Percentiles rank a stretch among this genome's conserved stretches.
phyloP scores from a whole-genome alignment of 306 rosid genomes.

The Gastrolobium bilobum region DNA sequence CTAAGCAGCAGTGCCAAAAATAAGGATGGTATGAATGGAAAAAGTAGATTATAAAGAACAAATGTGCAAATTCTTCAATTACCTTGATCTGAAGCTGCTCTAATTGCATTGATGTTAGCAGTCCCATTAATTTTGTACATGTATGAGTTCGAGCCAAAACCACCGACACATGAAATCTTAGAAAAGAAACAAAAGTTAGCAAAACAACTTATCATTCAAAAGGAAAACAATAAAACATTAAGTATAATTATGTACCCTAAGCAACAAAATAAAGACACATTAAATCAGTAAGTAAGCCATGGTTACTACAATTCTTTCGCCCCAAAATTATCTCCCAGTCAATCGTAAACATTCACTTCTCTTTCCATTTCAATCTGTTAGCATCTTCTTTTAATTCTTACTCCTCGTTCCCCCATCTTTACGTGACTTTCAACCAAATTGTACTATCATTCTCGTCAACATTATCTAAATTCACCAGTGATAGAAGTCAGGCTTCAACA shows the following conservation, averaged over 20 bases:
- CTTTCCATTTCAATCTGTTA: constrained; percentile 12
- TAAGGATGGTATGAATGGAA: constrained; percentile 40
- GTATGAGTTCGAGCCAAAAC: constrained; percentile 93
- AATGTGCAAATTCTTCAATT: constrained; percentile 27
- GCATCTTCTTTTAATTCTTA: not conserved
- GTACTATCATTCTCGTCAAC: constrained; percentile 23
- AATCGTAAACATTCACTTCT: constrained; percentile 31
- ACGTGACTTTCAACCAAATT: constrained; percentile 7
- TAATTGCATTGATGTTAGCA: constrained; percentile 93
- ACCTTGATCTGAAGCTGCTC: constrained; percentile 96
- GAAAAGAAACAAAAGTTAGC: constrained; percentile 58
- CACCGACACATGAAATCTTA: constrained; percentile 96
- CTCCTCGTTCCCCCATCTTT: constrained; percentile 1
- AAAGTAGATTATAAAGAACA: constrained; percentile 17
- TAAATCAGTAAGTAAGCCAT: constrained; percentile 6
- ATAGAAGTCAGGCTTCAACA: constrained; percentile 20
- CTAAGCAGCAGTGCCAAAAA: constrained; percentile 21
- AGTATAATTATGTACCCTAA: constrained; percentile 9
- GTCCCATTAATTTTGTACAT: constrained; percentile 99
- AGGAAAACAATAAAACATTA: not conserved
- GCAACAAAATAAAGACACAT: constrained; percentile 41
- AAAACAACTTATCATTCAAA: constrained; percentile 35
- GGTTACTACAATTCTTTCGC: constrained; percentile 8
- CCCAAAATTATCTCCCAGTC: constrained; percentile 39
- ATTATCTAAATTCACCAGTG: not conserved